phyloP scores from a whole-genome alignment of 2,329 filamentous ascomycete genomes.

The Biscogniauxia marginata region DNA sequence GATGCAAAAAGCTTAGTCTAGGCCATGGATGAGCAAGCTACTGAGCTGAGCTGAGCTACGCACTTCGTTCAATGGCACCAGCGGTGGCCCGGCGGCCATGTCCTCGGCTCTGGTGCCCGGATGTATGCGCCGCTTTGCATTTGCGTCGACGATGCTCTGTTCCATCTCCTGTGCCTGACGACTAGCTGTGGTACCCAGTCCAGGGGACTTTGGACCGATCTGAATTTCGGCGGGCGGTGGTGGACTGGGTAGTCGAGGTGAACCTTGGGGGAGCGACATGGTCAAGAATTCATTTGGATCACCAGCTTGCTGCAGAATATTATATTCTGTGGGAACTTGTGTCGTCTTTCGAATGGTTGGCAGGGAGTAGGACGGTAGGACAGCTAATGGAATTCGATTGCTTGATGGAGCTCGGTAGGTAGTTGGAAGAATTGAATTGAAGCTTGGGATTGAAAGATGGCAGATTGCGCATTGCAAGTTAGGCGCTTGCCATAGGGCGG shows the following conservation, averaged over 20 bases:
- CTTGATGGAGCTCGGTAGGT: no score
- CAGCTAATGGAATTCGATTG: no score
- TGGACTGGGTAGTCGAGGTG: conserved; percentile 89
- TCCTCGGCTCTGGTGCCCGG: conserved; percentile 89
- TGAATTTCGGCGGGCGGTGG: conserved; percentile 95
- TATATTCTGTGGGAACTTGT: no score
- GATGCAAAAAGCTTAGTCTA: neutral
- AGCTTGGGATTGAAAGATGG: conserved; percentile 13
- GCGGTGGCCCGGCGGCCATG: conserved; percentile 87
- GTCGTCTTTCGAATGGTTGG: neutral
- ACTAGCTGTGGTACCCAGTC: conserved; percentile 42
- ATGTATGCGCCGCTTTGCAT: conserved; percentile 80
- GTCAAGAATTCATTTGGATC: conserved; percentile 16
- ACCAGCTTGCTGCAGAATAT: neutral
- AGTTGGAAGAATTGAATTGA: no score
- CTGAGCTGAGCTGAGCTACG: no score
- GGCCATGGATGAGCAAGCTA: no score
- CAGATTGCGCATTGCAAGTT: conserved; percentile 9
- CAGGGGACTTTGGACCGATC: conserved; percentile 74
- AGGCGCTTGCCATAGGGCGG: neutral
- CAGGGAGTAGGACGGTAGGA: no score
- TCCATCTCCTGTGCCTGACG: conserved; percentile 62
- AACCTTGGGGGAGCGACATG: conserved; percentile 68
- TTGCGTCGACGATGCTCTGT: conserved; percentile 65
- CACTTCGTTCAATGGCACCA: conserved; percentile 83